phyloP scores from a whole-genome alignment of 208 protist species.

The Acanthamoeba lenticulata region DNA sequence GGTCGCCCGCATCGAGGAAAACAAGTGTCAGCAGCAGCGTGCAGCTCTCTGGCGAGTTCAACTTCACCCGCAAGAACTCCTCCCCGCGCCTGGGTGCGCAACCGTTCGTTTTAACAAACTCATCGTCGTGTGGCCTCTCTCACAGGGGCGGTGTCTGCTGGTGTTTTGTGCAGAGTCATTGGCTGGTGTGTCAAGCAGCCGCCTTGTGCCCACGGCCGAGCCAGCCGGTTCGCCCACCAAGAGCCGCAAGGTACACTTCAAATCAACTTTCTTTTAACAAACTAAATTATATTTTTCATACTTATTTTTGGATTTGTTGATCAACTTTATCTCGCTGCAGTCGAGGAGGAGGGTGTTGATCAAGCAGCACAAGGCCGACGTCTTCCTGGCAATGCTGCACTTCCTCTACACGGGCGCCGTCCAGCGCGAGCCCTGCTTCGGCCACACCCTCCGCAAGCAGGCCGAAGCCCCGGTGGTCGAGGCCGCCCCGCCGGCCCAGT shows the following conservation, averaged over 20 bases:
- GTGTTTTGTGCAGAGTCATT: background rate
- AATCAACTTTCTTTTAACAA: background rate
- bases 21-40: background rate
- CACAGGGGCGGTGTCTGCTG: no score
- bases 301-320: no score
- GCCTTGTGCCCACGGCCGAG: background rate
- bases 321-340: no score
- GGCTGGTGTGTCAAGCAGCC: background rate
- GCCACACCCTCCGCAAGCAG: background rate
- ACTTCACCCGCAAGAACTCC: background rate
- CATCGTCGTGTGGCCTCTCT: background rate
- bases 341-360: background rate
- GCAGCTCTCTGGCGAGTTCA: background rate
- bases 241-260: background rate
- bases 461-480: background rate
- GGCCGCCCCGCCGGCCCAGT: background rate
- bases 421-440: background rate
- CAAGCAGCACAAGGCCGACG: background rate
- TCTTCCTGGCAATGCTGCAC: constrained; percentile 19
- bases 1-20: background rate
- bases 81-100: background rate
- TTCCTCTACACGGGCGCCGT: constrained; percentile 22
- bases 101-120: background rate
- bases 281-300: no score
- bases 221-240: background rate